Evolutionary conservation across 2,329 filamentous ascomycete genomes (phyloP).

Genomic region (Lachnellula cervina): DNA sequence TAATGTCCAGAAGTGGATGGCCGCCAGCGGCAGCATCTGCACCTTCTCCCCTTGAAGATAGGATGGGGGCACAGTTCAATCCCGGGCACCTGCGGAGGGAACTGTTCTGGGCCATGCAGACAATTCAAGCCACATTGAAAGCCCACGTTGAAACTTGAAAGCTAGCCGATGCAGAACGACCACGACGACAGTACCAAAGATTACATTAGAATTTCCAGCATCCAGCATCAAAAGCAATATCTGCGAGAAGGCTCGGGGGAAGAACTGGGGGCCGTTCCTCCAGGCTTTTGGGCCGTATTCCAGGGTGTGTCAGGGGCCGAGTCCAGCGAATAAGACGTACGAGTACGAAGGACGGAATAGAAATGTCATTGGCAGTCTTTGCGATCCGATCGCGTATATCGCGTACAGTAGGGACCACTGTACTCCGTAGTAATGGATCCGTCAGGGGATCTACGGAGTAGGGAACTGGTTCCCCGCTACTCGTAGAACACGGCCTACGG

Average conservation of each 20-base stretch:
- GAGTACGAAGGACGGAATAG: too few relatives aligned
- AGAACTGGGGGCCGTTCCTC: not conserved
- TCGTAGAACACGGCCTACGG: not conserved
- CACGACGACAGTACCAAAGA: too few relatives aligned
- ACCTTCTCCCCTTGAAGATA: not conserved
- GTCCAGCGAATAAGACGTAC: not conserved
- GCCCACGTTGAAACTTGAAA: not conserved
- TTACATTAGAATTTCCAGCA: not conserved
- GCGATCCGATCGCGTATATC: not conserved
- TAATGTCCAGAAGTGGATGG: conserved; percentile 13
- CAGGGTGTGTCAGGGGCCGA: not conserved
- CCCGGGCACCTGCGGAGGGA: conserved; percentile 15
- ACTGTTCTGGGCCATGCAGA: conserved; percentile 1
- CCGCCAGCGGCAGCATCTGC: conserved; percentile 13
- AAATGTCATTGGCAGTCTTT: too few relatives aligned
- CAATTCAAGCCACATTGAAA: not conserved
- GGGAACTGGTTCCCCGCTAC: conserved; percentile 3
- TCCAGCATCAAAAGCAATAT: not conserved
- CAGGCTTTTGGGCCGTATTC: not conserved
- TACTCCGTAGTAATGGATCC: not conserved
- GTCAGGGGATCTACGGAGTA: not conserved
- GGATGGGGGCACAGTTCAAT: conserved; percentile 6
- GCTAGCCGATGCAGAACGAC: not conserved
- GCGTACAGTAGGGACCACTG: not conserved
- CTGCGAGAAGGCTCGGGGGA: not conserved